A percentile compares a stretch with the other conserved stretches of the same genome.
These are phyloP conservation scores for Suhomyces bokatorum DNA, from an alignment of 1,139 yeast species.

Conservation along the genomic window DNA sequence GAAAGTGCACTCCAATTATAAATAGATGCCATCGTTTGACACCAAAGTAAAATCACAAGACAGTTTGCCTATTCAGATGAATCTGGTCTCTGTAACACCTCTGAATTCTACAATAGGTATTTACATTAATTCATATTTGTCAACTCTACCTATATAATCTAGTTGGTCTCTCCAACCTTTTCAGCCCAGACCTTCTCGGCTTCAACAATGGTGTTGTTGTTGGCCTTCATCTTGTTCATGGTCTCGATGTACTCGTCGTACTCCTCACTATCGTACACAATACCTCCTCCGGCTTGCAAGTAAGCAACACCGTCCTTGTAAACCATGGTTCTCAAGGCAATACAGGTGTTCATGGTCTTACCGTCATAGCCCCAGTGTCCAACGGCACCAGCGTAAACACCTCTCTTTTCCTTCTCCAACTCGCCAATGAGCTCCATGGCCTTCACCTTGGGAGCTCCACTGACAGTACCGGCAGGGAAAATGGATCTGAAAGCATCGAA, in stretches of 20 bases:
- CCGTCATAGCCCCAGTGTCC: slow-evolving; percentile 98
- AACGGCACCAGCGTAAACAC: slow-evolving; percentile 98
- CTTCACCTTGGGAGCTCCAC: slow-evolving; percentile 95
- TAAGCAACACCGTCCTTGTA: slow-evolving; percentile 88
- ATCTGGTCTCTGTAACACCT: too few species aligned
- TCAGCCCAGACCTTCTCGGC: slow-evolving; percentile 82
- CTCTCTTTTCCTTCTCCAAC: slow-evolving; percentile 87
- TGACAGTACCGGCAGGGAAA: slow-evolving; percentile 98
- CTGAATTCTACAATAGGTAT: too few species aligned
- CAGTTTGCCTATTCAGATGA: too few species aligned
- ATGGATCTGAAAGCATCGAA: slow-evolving; percentile 97
- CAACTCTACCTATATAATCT: neutral
- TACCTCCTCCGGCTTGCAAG: slow-evolving; percentile 98
- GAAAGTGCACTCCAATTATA: too few species aligned
- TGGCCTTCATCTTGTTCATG: slow-evolving; percentile 95
- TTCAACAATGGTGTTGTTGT: slow-evolving; percentile 81
- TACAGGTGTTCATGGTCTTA: slow-evolving; percentile 92
- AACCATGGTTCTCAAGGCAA: slow-evolving; percentile 95
- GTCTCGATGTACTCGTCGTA: slow-evolving; percentile 95
- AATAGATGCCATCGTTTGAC: too few species aligned
- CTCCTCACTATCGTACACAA: slow-evolving; percentile 92
- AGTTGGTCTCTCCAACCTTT: slow-evolving; percentile 34
- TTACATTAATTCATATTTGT: neutral
- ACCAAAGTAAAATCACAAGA: too few species aligned
- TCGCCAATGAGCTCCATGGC: slow-evolving; percentile 96